Conservation (phyloP, 2,329 filamentous ascomycete genomes). For the Ophiostoma perfectum region DNA sequence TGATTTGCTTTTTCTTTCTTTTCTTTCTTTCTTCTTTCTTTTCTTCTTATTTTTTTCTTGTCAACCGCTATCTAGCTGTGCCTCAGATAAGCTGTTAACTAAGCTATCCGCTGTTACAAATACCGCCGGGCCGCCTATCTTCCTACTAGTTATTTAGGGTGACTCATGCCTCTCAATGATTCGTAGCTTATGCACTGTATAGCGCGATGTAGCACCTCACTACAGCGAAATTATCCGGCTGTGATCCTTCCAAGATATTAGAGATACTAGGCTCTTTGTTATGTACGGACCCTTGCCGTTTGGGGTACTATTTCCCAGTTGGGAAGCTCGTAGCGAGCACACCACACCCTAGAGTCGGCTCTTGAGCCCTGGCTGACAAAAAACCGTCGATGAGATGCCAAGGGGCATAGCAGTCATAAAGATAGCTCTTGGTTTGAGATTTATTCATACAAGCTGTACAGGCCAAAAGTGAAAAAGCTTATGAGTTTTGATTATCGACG, state of each 20-base stretch:
- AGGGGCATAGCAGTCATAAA: neutral
- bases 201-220: slow-evolving; percentile 1
- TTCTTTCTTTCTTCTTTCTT: neutral
- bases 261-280: neutral
- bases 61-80: neutral
- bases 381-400: neutral
- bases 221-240: neutral
- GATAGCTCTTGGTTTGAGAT: no score
- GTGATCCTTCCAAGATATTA: neutral
- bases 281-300: neutral
- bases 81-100: neutral
- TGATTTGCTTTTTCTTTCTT: neutral
- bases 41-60: neutral
- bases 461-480: no score
- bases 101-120: neutral
- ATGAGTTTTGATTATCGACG: no score
- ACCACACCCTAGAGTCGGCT: neutral
- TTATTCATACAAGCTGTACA: no score
- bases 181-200: neutral
- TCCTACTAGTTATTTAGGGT: neutral
- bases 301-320: slow-evolving; percentile 4
- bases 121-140: neutral
- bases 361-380: neutral
- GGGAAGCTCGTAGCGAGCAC: slow-evolving; percentile 5
- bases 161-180: slow-evolving; percentile 1